Percentiles rank a stretch among this genome's conserved stretches.
Evolutionary conservation across 106 monocot species (phyloP).

Genomic region (Apostasia ramifera): DNA sequence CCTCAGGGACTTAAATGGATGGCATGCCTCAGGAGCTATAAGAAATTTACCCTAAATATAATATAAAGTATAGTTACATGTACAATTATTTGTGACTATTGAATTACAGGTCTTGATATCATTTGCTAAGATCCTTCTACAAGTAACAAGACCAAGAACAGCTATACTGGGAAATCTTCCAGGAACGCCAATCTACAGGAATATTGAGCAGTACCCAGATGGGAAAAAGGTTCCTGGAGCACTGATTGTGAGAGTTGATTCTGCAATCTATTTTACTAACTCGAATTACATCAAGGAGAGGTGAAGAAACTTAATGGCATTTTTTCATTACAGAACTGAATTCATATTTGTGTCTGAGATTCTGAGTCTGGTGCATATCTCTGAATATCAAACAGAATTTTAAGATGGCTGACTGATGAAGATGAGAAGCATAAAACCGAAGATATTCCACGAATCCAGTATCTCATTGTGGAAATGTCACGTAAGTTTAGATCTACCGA

Average conservation of each 20-base stretch:
- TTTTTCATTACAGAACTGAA: neutral
- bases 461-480: conserved; percentile 75
- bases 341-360: neutral
- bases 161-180: conserved; percentile 52
- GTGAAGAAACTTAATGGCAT: conserved; percentile 7
- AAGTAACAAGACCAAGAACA: conserved; percentile 64
- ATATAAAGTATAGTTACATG: neutral
- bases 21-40: too few species aligned
- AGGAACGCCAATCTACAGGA: conserved; percentile 45
- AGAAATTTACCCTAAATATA: neutral
- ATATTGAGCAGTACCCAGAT: conserved; percentile 57
- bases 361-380: neutral
- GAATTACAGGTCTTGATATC: conserved; percentile 41
- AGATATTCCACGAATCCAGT: conserved; percentile 30
- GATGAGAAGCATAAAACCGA: conserved; percentile 35
- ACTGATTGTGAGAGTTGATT: conserved; percentile 56
- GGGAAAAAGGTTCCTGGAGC: conserved; percentile 37
- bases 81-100: neutral
- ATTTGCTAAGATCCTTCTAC: conserved; percentile 55
- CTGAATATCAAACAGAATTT: conserved; percentile 28
- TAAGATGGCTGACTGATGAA: conserved; percentile 79
- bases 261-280: conserved; percentile 62
- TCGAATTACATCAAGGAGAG: conserved; percentile 62
- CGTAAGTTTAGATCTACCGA: conserved; percentile 27
- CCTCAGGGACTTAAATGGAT: too few species aligned